Evolutionary conservation across 73 alveolate species (phyloP), one percentile per base, ranked within the genome.

Genomic region (Blepharisma stoltei): DNA sequence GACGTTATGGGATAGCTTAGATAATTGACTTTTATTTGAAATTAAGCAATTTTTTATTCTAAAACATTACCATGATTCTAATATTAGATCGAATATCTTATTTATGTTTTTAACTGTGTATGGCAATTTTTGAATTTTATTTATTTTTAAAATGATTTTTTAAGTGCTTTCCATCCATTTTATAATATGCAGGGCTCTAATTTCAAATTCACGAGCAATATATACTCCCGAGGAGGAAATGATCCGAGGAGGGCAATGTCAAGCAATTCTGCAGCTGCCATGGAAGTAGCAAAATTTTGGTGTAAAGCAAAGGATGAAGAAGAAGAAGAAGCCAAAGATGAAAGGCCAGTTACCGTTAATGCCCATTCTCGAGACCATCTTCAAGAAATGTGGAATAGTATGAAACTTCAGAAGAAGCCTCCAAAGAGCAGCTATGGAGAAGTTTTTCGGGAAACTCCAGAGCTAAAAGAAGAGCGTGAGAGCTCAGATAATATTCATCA

Each of bases 321-420:
- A 6, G 8, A 6, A 9, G 6, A 7, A 14, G 46, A 25, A 3
- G 23, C 2, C 11, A 38, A 60, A 5, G 11, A 14, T 25, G 18
- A 8, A 18, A 60, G 73, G 23, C 73, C 73, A 60, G 14, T 47
- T 14, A 60, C 73, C 14, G 37, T 25, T 8, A 32, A 32, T 32
- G 46, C 45, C 5, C 73, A 60, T 18, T 20, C 73, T 60, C 73
- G 73, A 20, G 73, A 60, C 46, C 73, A 60, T 60, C 45, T 60
- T 8, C 14, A 60, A 60, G 73, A 60, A 25, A 60, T 60, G 73
- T 60, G 73, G 73, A 32, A 32, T 32, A 25, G 46, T 14, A 20
- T 60, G 46, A n/a, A n/a, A 18, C 46, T 14, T 11, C 14, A 60
- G 18, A 60, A 60, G 46, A 60, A 25, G 46, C 23, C 73, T 9